These are phyloP conservation scores for Macrophomina pseudophaseolina DNA, from an alignment of 2,329 filamentous ascomycete species.

Conservation along the genomic window DNA sequence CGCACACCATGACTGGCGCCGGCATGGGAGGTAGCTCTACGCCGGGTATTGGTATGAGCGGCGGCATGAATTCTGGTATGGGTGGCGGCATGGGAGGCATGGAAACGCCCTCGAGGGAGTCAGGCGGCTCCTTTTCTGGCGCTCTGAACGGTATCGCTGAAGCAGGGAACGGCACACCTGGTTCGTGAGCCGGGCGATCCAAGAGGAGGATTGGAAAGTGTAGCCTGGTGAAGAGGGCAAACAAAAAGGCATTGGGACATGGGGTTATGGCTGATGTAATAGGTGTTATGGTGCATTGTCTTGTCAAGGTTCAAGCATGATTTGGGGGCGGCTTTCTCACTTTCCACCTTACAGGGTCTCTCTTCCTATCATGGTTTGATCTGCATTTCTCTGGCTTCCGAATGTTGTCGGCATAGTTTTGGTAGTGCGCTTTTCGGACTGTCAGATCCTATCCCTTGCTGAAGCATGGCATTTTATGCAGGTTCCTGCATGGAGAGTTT, in stretches of 20 bases:
- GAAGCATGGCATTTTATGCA: conserved; percentile 7
- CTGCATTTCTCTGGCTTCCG: background rate
- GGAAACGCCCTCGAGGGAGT: conserved; percentile 25
- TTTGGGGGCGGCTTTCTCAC: conserved; percentile 11
- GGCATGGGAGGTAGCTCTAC: conserved; percentile 13
- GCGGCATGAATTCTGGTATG: conserved; percentile 29
- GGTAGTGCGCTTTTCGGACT: background rate
- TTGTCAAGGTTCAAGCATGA: conserved; percentile 4
- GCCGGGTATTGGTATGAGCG: conserved; percentile 27
- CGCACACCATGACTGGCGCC: conserved; percentile 7
- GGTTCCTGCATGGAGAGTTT: background rate
- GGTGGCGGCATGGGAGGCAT: conserved; percentile 27
- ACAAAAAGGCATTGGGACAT: conserved; percentile 12
- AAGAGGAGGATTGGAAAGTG: background rate
- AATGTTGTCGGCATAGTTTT: background rate
- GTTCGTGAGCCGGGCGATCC: conserved; percentile 1
- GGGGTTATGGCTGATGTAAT: conserved; percentile 15
- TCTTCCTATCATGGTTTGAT: background rate
- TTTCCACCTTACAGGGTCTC: background rate
- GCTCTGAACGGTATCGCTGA: conserved; percentile 27
- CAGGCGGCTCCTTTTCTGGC: conserved; percentile 9
- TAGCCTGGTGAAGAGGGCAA: background rate
- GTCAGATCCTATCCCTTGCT: background rate
- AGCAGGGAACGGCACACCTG: conserved; percentile 19
- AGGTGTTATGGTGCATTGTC: conserved; percentile 19